Conservation (phyloP, 441 rosid genomes). For the Kokia cookei region DNA sequence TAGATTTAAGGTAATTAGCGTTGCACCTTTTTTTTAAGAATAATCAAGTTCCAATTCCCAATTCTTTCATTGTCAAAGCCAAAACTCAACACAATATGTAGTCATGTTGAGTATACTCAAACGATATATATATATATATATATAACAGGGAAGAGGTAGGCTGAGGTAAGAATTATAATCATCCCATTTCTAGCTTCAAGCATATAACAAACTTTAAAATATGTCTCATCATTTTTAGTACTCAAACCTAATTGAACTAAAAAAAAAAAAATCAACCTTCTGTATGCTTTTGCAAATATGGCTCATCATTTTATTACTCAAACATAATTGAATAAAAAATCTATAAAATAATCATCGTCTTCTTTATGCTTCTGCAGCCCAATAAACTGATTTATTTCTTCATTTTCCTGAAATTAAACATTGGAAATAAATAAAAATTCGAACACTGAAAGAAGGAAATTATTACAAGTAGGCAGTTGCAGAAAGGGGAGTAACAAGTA, state of each 20-base stretch:
- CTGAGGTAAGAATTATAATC: neutral
- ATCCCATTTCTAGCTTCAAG: neutral
- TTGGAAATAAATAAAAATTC: neutral
- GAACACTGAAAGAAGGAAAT: neutral
- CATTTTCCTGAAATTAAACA: neutral
- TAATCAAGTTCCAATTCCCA: neutral
- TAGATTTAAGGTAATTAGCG: neutral
- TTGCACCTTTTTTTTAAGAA: neutral
- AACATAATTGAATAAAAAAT: neutral
- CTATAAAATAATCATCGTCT: neutral
- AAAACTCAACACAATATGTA: neutral
- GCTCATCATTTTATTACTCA: neutral
- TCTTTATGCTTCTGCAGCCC: neutral
- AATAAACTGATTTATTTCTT: neutral
- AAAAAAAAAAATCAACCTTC: neutral
- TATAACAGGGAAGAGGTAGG: neutral
- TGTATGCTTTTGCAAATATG: neutral
- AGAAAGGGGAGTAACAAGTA: neutral
- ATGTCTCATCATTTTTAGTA: neutral
- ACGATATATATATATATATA: too few relatives aligned
- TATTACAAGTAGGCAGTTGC: neutral
- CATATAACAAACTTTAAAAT: neutral
- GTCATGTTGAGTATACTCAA: neutral
- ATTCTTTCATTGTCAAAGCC: neutral
- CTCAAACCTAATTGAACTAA: neutral